These are phyloP conservation scores for Lasiodiplodia citricola DNA, from an alignment of 2,329 filamentous ascomycete genomes.

Conservation along the genomic window DNA sequence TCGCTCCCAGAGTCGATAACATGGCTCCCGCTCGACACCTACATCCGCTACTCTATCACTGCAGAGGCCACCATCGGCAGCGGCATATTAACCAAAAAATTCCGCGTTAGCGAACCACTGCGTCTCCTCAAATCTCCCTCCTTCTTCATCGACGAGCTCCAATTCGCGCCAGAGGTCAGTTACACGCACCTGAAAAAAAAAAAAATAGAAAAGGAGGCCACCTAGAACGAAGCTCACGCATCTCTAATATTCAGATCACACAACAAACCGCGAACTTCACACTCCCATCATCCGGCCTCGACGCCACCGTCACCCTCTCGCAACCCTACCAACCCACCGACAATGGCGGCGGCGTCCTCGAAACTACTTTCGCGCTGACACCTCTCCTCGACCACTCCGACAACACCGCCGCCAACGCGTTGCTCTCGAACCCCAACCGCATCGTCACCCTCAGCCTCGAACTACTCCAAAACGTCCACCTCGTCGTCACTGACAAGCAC, in stretches of 20 bases:
- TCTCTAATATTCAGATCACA: neutral
- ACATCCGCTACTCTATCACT: neutral
- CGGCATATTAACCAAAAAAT: neutral
- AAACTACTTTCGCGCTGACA: neutral
- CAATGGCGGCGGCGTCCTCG: neutral
- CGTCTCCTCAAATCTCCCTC: neutral
- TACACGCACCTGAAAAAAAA: neutral
- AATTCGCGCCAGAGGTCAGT: neutral
- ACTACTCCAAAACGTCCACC: neutral
- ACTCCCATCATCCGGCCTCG: neutral
- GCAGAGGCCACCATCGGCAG: neutral
- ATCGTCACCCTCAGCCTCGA: neutral
- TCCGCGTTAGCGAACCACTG: neutral
- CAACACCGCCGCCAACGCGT: neutral
- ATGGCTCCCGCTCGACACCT: neutral
- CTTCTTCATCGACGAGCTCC: neutral
- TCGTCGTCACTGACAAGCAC: neutral
- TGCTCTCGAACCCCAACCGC: neutral
- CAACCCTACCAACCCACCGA: neutral
- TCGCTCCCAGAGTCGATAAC: neutral
- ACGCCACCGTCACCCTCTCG: neutral
- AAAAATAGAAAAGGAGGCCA: no score
- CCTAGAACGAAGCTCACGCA: neutral
- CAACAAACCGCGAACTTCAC: neutral
- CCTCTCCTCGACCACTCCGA: neutral